Evolutionary conservation across 176 grass and related monocot genomes (phyloP), one percentile per base, ranked within the genome.

Genomic region (Aegilops speltoides): DNA sequence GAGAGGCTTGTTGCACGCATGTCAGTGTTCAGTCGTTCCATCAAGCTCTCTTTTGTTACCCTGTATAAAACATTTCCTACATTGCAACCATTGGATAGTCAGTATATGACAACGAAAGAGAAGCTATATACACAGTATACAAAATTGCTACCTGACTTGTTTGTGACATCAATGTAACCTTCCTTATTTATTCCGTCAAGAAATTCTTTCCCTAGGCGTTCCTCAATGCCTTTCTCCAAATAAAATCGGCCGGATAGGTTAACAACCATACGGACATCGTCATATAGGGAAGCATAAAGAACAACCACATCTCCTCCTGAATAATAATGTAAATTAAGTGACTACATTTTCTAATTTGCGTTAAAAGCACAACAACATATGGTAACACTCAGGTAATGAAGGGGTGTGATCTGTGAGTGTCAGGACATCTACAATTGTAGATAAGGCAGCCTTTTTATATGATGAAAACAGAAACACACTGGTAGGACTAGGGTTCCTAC

Each of bases 231-330:
- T 92, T 56, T 83, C 79, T 83, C 86, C 74, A 98, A 90, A 86
- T 91, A 52, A 91, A 95, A 98, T 25, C 93, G 93, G 22, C 96
- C 93, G 77, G 93, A 98, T 50, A 93, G 45, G 86, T 95, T 98
- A 67, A 95, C 73, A 66, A 94, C 91, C 86, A 85, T 91, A 66
- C 24, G 86, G 22, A 98, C 91, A 91, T 95, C 90, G n/a, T 82
- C 83, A 43, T 94, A 95, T 6, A 89, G 75, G 56, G 93, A 98
- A 70, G 96, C 93, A 92, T 98, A 98, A 31, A 98, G 76, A 87
- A 98, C 89, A 71, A 95, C 93, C 41, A 89, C 90, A 92, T 92
- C 76, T 87, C 96, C 96, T 79, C 96, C 96, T 98, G 78, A 31
- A 79, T 36, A 40, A 77, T 64, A 28, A 70, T 82, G 15, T 17